Evolutionary conservation across 2,329 filamentous ascomycete species (phyloP), one percentile per base, ranked within the genome.

Genomic region (Colletotrichum spinosum): DNA sequence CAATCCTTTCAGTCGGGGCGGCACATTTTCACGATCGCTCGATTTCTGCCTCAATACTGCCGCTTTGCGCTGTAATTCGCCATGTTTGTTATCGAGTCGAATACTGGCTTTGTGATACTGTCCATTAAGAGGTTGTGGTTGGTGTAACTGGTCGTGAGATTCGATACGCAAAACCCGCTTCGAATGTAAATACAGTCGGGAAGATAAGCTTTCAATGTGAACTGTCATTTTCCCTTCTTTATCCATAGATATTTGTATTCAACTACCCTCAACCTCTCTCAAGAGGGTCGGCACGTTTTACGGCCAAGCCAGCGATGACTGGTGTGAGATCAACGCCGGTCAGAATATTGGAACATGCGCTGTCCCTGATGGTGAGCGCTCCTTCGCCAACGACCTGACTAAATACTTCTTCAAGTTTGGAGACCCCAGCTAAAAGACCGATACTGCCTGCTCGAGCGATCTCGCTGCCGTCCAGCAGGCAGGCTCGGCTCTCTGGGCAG

Each of bases 251-350:
- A 50, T 9, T 50, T 5, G 57, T 41, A 2, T 54, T 17, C 17
- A 42, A 6, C 48, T 42, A 9, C 11, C 41, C 2, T 60, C 57
- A 33, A 60, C 50, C 35, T 10, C 12, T 12, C 25, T 34, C 3
- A 76, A 85, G 61, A 80, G 85, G 74, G 88, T 93, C 53, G 91
- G 90, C 39, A 90, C 89, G 0, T 93, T 91, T 73, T 93, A 92
- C 71, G 91, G 91, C 53, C 88, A 90, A 73, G 91, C 90, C 1
- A 91, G 89, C 54, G 90, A 94, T 67, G 91, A 94, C 72, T 94
- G 89, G 86, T 86, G 90, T 77, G 91, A 93, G 72, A 64, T 92
- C 65, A 93, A 93, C 72, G 88, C 87, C 35, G 86, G 86, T 0
- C 88, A 93, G 76, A 86, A 92, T 69, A 86, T 93, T 38, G 89